phyloP scores from a whole-genome alignment of 148 eudicot genomes.

The Spergularia marina region DNA sequence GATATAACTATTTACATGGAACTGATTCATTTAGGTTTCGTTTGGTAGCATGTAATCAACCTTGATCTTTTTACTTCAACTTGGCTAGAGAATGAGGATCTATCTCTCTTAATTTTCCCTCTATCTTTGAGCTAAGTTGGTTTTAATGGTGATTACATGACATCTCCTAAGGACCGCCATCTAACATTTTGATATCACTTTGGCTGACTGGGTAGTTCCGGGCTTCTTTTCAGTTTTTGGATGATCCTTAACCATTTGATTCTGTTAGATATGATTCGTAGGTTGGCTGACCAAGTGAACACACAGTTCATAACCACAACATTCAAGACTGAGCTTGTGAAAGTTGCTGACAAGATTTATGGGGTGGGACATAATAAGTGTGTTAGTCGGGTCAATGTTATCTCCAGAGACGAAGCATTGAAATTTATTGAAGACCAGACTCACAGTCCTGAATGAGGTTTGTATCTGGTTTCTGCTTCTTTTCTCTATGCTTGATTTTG shows the following conservation, averaged over 20 bases:
- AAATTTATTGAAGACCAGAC: conserved; percentile 88
- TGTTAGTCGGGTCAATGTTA: conserved; percentile 76
- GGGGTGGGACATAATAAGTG: conserved; percentile 88
- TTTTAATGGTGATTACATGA: no score
- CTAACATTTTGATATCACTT: neutral
- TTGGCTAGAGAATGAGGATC: no score
- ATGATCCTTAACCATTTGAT: conserved; percentile 34
- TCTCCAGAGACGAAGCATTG: conserved; percentile 74
- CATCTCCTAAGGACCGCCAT: neutral
- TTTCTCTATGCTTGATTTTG: neutral
- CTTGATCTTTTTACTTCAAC: no score
- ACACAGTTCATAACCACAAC: conserved; percentile 94
- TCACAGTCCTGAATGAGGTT: conserved; percentile 64
- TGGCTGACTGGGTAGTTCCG: neutral
- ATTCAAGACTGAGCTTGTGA: conserved; percentile 86
- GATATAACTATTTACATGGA: neutral
- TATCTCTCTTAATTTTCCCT: no score
- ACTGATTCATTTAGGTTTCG: neutral
- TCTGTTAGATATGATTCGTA: conserved; percentile 82
- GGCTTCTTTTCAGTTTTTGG: neutral
- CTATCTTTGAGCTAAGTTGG: no score
- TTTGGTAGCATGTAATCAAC: no score
- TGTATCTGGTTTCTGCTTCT: conserved; percentile 17
- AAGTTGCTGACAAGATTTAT: conserved; percentile 93
- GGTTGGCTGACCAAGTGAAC: conserved; percentile 76